Percentiles rank a stretch among this genome's conserved stretches.
phyloP scores from a whole-genome alignment of 148 eudicot species.

The Beta vulgaris region DNA sequence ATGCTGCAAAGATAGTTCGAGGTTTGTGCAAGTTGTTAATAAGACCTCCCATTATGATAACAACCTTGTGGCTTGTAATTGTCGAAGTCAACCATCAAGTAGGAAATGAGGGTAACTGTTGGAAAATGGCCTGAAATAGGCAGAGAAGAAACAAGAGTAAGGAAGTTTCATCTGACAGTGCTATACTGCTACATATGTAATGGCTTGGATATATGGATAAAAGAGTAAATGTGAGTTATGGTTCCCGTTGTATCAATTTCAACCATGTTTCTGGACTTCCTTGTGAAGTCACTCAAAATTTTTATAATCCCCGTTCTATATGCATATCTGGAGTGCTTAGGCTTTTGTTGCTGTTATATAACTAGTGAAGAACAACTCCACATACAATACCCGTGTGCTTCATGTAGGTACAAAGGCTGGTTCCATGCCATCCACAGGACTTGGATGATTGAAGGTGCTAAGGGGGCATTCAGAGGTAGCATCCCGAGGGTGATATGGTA shows the following conservation, averaged over 20 bases:
- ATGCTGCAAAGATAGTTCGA: not conserved
- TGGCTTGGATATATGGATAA: not conserved
- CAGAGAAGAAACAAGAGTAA: not conserved
- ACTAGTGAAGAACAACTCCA: too few relatives aligned
- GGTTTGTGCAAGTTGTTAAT: not conserved
- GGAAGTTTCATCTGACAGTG: not conserved
- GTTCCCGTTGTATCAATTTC: not conserved
- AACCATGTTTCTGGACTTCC: not conserved
- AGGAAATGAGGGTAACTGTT: not conserved
- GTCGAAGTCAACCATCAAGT: not conserved
- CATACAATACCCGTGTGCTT: not conserved
- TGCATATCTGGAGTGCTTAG: not conserved
- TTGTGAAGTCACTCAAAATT: too few relatives aligned
- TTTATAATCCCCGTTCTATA: not conserved
- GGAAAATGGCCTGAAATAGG: not conserved
- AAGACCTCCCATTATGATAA: not conserved
- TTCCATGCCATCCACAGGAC: slow-evolving; percentile 58
- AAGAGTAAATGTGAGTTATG: not conserved
- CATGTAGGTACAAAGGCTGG: slow-evolving; percentile 81
- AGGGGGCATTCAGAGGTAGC: slow-evolving; percentile 80
- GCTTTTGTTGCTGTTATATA: not conserved
- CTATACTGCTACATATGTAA: not conserved
- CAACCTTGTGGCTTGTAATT: not conserved
- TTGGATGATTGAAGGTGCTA: slow-evolving; percentile 68
- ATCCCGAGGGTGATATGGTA: slow-evolving; percentile 83